Base-by-base conservation (phyloP, 768 basidiomycete genomes). In the Agrocybe praecox region DNA sequence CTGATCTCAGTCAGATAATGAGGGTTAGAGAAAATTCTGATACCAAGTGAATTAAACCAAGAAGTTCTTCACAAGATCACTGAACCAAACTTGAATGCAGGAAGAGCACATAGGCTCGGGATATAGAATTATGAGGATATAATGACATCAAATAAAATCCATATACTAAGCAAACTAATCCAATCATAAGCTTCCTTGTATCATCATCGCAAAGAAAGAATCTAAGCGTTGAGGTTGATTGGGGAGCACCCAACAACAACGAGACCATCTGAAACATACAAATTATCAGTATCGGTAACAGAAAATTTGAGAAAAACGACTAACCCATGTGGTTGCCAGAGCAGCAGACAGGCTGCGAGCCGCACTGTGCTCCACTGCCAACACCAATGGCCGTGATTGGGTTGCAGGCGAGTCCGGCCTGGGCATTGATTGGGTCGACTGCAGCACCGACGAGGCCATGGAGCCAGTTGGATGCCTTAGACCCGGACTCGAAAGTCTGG, bases 231-330 rank as follows among this genome's bases (percentile, higher is more conserved):
- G 61, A 69, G 11, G 53, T 69, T 71, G 61, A 69, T 62, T 40
- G 71, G 69, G 14, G 65, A 57, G 68, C 70, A 71, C 17, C 70
- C 70, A 46, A 70, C 19, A 32, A 54, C 65, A 43, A 71, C 47
- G 29, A 69, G 46, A 18, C 69, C 70, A 22, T 66, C 68, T 68
- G 50, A 2, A 42, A 49, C 29, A 32, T 5, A 18, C 11, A 52
- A 24, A 43, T 42, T 34, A 0, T 53, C 42, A 23, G 15, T 33
- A 29, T 9, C 18, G 1, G n/a, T 2, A 18, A 11, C 2, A 21
- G 2, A 15, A 8, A 6, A 23, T 10, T 17, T 14, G 12, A 14
- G n/a, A 6, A 12, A 17, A 26, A 46, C 53, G 19, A 66, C 68
- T 42, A 57, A 69, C 69, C 63, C 62, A 67, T 68, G 49, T 46